phyloP scores from a whole-genome alignment of 805 yeast genomes.

The Sugiyamaella smithiae region DNA sequence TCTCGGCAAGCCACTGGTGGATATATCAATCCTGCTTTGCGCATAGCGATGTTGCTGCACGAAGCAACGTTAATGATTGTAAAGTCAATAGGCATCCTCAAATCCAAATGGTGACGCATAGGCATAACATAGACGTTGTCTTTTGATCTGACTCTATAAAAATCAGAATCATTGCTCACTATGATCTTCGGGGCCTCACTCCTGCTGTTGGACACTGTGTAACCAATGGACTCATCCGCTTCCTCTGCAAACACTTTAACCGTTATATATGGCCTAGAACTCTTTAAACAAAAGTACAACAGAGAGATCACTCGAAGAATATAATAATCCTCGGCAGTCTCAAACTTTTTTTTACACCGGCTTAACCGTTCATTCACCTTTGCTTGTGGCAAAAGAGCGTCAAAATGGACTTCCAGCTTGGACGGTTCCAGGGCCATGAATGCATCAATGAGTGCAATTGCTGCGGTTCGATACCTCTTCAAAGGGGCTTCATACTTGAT shows the following conservation, averaged over 20 bases:
- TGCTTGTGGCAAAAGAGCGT: constrained; percentile 10
- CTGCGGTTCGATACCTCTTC: background rate
- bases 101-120: too few species aligned
- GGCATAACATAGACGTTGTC: too few species aligned
- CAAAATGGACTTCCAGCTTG: constrained; percentile 6
- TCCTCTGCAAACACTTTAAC: constrained; percentile 10
- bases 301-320: background rate
- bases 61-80: too few species aligned
- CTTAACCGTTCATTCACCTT: constrained; percentile 1
- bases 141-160: too few species aligned
- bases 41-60: too few species aligned
- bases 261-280: background rate
- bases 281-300: constrained; percentile 1
- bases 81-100: too few species aligned
- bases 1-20: too few species aligned
- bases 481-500: background rate
- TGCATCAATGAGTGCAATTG: background rate
- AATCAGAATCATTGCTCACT: constrained; percentile 6
- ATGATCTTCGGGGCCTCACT: background rate
- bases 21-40: too few species aligned
- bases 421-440: background rate
- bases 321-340: background rate
- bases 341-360: background rate
- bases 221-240: constrained; percentile 13
- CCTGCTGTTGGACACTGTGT: background rate